Conservation (phyloP, 441 rosid genomes). For the Corymbia calophylla region DNA sequence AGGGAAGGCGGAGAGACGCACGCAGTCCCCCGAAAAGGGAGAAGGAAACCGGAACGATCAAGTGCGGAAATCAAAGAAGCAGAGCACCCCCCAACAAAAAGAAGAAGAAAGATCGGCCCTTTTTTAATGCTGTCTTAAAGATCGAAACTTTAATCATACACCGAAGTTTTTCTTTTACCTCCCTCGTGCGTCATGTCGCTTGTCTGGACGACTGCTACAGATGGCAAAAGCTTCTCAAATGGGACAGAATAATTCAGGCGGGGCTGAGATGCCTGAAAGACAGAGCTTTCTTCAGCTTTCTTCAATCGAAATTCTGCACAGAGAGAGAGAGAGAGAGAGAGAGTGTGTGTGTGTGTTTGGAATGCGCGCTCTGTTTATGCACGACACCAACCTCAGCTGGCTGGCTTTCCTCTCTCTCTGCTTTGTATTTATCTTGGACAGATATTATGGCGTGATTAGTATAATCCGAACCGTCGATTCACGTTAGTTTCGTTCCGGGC, state of each 20-base stretch:
- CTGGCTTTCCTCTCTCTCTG: not conserved
- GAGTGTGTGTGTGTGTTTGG: not conserved
- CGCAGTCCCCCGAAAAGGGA: not conserved
- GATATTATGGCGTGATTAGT: not conserved
- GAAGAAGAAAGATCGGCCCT: not conserved
- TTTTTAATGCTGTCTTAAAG: not conserved
- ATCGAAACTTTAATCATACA: not conserved
- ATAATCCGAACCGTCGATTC: not conserved
- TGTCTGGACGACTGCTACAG: not conserved
- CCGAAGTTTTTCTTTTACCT: not conserved
- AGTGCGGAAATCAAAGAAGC: not conserved
- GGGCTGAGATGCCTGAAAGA: not conserved
- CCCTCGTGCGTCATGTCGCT: not conserved
- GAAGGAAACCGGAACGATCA: not conserved
- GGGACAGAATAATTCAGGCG: not conserved
- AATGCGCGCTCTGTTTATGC: too few species aligned
- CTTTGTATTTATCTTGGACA: not conserved
- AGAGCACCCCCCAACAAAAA: not conserved
- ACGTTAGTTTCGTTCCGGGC: not conserved
- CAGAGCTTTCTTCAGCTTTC: not conserved
- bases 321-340: not conserved
- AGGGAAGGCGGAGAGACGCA: not conserved
- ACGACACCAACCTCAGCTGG: not conserved
- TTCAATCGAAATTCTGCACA: not conserved
- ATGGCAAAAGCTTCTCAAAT: not conserved